phyloP scores from a whole-genome alignment of 352 stramenopile species.

The Stephanocyclus meneghinianus region DNA sequence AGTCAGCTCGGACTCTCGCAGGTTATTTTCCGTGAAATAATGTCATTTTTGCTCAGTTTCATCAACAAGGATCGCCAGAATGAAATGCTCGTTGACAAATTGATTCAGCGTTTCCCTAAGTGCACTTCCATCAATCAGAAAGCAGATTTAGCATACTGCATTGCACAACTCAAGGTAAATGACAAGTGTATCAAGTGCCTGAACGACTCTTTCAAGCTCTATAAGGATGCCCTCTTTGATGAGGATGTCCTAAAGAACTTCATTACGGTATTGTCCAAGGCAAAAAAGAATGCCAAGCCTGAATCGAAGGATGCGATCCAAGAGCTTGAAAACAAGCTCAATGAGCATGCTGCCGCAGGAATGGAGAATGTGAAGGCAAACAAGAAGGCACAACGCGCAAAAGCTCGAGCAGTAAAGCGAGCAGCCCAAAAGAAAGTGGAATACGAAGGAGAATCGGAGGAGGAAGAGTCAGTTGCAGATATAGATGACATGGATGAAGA shows the following conservation, averaged over 20 bases:
- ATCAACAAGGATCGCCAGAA: conserved; percentile 95
- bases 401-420: conserved; percentile 55
- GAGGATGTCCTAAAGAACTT: conserved; percentile 90
- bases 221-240: conserved; percentile 87
- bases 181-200: conserved; percentile 93
- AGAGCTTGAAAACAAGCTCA: conserved; percentile 77
- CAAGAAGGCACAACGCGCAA: conserved; percentile 69
- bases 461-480: conserved; percentile 24
- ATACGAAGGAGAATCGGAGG: conserved; percentile 44
- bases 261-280: conserved; percentile 84
- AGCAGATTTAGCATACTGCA: conserved; percentile 91
- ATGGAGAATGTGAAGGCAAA: conserved; percentile 70
- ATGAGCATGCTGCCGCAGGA: conserved; percentile 58
- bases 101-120: conserved; percentile 91
- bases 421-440: conserved; percentile 37
- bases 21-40: conserved; percentile 90
- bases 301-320: conserved; percentile 72
- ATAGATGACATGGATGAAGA: conserved; percentile 47
- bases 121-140: conserved; percentile 80
- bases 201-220: conserved; percentile 90
- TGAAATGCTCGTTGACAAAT: conserved; percentile 89
- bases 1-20: conserved; percentile 81
- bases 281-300: conserved; percentile 79
- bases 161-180: conserved; percentile 90
- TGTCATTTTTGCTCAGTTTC: conserved; percentile 95